Percentiles rank a stretch among this genome's conserved stretches.
These are phyloP conservation scores for Fusarium burgessii DNA, from an alignment of 2,329 filamentous ascomycete species.

Conservation along the genomic window DNA sequence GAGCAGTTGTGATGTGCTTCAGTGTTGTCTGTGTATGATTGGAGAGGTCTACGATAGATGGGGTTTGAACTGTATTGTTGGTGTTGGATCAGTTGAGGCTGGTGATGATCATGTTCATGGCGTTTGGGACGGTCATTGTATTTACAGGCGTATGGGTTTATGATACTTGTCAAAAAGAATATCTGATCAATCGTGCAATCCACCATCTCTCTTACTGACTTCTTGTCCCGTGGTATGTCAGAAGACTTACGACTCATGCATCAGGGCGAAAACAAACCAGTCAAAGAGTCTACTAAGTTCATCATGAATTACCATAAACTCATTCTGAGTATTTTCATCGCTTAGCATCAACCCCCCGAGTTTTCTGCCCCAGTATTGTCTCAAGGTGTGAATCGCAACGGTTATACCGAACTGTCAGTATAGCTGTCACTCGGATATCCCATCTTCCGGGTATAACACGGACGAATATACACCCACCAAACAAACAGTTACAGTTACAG, in stretches of 20 bases:
- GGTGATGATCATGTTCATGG: slow-evolving; percentile 17
- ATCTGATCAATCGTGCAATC: not conserved
- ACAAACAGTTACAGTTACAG: not conserved
- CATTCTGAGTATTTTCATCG: too few relatives aligned
- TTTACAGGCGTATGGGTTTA: slow-evolving; percentile 29
- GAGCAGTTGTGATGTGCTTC: slow-evolving; percentile 74
- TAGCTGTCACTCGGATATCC: slow-evolving; percentile 11
- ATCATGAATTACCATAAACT: too few relatives aligned
- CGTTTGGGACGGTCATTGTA: slow-evolving; percentile 32
- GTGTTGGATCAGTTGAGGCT: not conserved
- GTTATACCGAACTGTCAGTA: slow-evolving; percentile 16
- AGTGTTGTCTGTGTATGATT: not conserved
- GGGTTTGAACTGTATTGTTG: not conserved
- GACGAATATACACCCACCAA: slow-evolving; percentile 17
- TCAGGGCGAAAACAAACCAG: too few relatives aligned
- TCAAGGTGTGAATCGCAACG: not conserved
- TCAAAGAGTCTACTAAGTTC: too few relatives aligned
- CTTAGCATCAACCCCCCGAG: too few relatives aligned
- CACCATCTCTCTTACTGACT: too few relatives aligned
- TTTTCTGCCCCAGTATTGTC: not conserved
- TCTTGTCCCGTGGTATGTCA: too few relatives aligned
- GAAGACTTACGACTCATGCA: too few relatives aligned
- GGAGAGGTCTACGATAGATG: not conserved
- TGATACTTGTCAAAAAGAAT: slow-evolving; percentile 12
- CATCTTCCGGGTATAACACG: slow-evolving; percentile 31